Conservation (phyloP, 2,329 filamentous ascomycete genomes). For the Immersiporthe knoxdaviesiana region DNA sequence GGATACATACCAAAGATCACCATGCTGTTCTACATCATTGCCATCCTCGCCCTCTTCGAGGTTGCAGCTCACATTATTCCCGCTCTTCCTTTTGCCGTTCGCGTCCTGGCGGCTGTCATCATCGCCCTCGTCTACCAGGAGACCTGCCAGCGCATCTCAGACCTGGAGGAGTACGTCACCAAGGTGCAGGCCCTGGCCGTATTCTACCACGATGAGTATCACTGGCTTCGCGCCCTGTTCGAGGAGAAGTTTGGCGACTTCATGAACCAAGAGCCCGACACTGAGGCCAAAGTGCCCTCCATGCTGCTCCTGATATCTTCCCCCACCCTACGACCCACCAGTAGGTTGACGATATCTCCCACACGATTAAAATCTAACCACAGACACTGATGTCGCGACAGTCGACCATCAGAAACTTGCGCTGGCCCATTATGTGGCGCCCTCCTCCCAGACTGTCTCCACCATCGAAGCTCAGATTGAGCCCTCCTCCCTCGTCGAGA, state of each 20-base stretch:
- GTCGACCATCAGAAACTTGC: background rate
- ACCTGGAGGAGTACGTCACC: background rate
- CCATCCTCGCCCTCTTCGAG: slow-evolving; percentile 1
- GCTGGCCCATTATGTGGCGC: background rate
- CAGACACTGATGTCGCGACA: background rate
- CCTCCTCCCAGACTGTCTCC: background rate
- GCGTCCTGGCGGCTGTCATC: background rate
- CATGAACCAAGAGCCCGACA: background rate
- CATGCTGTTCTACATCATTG: slow-evolving; percentile 4
- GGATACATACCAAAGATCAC: background rate
- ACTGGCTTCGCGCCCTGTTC: background rate
- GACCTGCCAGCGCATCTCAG: background rate
- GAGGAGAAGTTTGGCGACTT: background rate
- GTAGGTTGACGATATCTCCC: too few relatives aligned
- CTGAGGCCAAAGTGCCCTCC: background rate
- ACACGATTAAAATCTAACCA: background rate
- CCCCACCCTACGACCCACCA: too few relatives aligned
- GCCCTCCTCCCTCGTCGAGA: background rate
- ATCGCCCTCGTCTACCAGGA: background rate
- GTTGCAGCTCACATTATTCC: background rate
- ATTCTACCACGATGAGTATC: background rate
- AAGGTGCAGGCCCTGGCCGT: background rate
- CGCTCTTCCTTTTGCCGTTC: background rate
- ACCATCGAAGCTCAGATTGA: background rate
- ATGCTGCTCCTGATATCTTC: background rate